These are phyloP conservation scores for Lyophyllum decastes DNA, from an alignment of 768 basidiomycete species.

Conservation along the genomic window DNA sequence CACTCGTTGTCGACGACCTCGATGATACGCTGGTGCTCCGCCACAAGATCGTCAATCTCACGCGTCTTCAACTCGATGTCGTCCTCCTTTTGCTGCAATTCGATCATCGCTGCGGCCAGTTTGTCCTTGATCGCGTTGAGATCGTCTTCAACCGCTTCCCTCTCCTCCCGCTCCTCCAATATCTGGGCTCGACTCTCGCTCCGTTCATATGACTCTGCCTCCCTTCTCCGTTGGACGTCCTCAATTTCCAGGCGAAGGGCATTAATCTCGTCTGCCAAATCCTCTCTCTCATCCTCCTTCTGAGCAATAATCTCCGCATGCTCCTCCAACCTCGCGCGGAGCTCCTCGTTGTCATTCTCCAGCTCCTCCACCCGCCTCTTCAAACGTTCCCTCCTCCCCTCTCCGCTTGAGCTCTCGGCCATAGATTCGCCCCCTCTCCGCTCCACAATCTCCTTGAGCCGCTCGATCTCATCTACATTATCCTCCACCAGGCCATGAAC, in stretches of 20 bases:
- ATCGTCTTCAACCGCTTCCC: constrained; percentile 80
- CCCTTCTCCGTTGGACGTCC: constrained; percentile 57
- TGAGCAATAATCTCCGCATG: constrained; percentile 55
- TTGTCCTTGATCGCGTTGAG: constrained; percentile 74
- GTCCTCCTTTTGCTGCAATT: constrained; percentile 84
- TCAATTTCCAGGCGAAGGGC: constrained; percentile 67
- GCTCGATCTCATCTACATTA: constrained; percentile 81
- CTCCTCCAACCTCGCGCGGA: constrained; percentile 58
- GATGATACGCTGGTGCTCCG: constrained; percentile 73
- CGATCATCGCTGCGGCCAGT: constrained; percentile 78
- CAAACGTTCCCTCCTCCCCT: constrained; percentile 41
- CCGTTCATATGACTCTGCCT: constrained; percentile 67
- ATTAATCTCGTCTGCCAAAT: constrained; percentile 66
- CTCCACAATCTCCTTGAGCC: constrained; percentile 70
- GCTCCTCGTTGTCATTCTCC: constrained; percentile 63
- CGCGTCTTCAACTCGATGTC: constrained; percentile 78
- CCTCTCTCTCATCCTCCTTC: constrained; percentile 73
- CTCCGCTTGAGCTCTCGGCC: constrained; percentile 39
- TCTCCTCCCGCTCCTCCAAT: constrained; percentile 70
- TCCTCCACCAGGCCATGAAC: constrained; percentile 73
- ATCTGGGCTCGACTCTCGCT: constrained; percentile 73
- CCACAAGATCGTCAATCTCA: constrained; percentile 78
- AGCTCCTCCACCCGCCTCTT: constrained; percentile 56
- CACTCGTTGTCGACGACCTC: constrained; percentile 80
- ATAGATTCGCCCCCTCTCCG: constrained; percentile 44